Evolutionary conservation across 2,329 filamentous ascomycete genomes (phyloP).

Genomic region (Trichoderma sp.): DNA sequence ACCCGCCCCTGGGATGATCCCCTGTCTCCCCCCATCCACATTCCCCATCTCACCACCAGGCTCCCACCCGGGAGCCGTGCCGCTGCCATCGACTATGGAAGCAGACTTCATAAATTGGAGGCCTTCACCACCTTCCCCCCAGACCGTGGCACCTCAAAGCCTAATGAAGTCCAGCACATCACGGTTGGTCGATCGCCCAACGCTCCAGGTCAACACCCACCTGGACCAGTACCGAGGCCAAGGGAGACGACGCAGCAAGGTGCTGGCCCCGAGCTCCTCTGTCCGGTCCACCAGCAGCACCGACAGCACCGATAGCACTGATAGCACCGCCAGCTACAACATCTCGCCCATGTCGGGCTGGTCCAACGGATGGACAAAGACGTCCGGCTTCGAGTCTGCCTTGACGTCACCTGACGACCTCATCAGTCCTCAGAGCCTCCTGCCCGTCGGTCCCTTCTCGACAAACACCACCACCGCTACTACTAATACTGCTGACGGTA

Average conservation of each 20-base stretch:
- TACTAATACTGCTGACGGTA: not conserved
- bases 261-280: conserved; percentile 47
- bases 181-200: conserved; percentile 31
- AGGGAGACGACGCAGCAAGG: conserved; percentile 38
- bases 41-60: conserved; percentile 23
- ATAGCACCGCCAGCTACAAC: conserved; percentile 39
- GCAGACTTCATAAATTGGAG: conserved; percentile 30
- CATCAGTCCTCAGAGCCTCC: conserved; percentile 33
- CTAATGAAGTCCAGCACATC: conserved; percentile 24
- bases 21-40: conserved; percentile 25
- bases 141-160: conserved; percentile 28
- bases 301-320: conserved; percentile 38
- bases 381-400: conserved; percentile 41
- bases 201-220: conserved; percentile 40
- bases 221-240: conserved; percentile 34
- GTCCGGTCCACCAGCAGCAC: conserved; percentile 45
- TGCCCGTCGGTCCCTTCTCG: conserved; percentile 27
- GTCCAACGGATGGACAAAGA: conserved; percentile 39
- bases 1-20: conserved; percentile 17
- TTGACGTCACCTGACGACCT: conserved; percentile 47
- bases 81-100: conserved; percentile 27
- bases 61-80: conserved; percentile 3
- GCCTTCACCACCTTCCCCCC: conserved; percentile 24
- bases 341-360: conserved; percentile 49
- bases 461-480: not conserved